Base-by-base conservation (phyloP, 208 protist genomes). In the Leptomonas pyrrhocoris region DNA sequence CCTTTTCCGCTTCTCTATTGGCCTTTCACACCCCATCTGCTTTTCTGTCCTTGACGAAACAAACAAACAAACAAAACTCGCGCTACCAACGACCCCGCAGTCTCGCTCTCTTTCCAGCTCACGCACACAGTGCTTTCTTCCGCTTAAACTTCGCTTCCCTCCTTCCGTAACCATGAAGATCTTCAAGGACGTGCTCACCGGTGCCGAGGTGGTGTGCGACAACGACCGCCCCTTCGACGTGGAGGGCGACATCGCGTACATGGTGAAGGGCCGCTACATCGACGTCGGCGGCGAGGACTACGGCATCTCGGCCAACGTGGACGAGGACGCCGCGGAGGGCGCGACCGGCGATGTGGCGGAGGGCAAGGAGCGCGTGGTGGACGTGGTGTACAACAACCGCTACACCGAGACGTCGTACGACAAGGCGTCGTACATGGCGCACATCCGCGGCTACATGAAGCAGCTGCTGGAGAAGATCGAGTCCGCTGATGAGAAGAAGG, bases 391-490 rank as follows among this genome's bases (percentile, higher is more conserved):
- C 89, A 90, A 88, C 80, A 95, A 96, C 79, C 86, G 90, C 74
- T 94, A 96, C 84, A 90, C 82, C 58, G 92, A 96, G 86, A 96
- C 92, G 46, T 86, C 68, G 76, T 97, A 96, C 84, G 94, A 97
- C 86, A 97, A 97, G 92, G 85, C 85, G 58, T 87, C 80, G 38
- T 97, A 96, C 86, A 95, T 93, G 83, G 89, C 89, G 51, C 87
- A 97, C 89, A 94, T 97, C 75, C 92, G 93, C 62, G 64, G 73
- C 61, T 96, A 96, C 92, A 96, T 97, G 89, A 95, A 95, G 89
- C 72, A 78, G 36, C 75, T 97, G 57, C 80, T 94, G 59, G 90
- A 95, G 74, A 79, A 83, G 61, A 94, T 97, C 74, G 79, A 94
- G 66, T 69, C 73, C 56, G 88, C 79, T 25, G 88, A 88, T 31